Percentiles rank a stretch among this genome's conserved stretches.
These are phyloP conservation scores for Thraustotheca clavata DNA, from an alignment of 352 stramenopile genomes.

Conservation along the genomic window DNA sequence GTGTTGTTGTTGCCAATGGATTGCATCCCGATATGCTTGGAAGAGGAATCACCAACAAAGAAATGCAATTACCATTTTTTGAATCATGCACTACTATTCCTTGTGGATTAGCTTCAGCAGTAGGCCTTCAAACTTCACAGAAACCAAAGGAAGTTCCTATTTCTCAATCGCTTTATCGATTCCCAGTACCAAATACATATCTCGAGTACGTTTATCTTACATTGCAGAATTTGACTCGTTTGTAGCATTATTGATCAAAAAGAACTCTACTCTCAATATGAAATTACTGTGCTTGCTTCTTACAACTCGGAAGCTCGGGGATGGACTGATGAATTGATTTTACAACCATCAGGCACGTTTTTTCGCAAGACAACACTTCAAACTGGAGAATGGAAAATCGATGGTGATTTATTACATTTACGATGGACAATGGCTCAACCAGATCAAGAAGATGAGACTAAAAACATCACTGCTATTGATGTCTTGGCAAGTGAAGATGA, in stretches of 20 bases:
- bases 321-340: conserved; percentile 67
- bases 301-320: conserved; percentile 31
- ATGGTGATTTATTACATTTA: conserved; percentile 72
- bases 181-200: conserved; percentile 48
- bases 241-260: conserved; percentile 38
- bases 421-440: conserved; percentile 45
- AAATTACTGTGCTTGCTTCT: conserved; percentile 71
- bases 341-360: conserved; percentile 50
- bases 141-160: conserved; percentile 48
- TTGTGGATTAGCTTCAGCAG: conserved; percentile 49
- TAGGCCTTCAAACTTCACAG: conserved; percentile 39
- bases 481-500: conserved; percentile 64
- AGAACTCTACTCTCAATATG: conserved; percentile 66
- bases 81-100: conserved; percentile 60
- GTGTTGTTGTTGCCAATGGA: conserved; percentile 55
- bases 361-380: conserved; percentile 54
- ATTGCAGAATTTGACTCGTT: not conserved
- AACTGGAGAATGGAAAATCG: conserved; percentile 65
- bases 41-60: conserved; percentile 40
- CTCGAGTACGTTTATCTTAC: conserved; percentile 34
- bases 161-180: conserved; percentile 59
- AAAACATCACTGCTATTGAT: conserved; percentile 29
- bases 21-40: conserved; percentile 64
- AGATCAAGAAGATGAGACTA: conserved; percentile 13
- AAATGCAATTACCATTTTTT: conserved; percentile 48